Conservation (phyloP, 306 rosid genomes). For the Vigna radiata region DNA sequence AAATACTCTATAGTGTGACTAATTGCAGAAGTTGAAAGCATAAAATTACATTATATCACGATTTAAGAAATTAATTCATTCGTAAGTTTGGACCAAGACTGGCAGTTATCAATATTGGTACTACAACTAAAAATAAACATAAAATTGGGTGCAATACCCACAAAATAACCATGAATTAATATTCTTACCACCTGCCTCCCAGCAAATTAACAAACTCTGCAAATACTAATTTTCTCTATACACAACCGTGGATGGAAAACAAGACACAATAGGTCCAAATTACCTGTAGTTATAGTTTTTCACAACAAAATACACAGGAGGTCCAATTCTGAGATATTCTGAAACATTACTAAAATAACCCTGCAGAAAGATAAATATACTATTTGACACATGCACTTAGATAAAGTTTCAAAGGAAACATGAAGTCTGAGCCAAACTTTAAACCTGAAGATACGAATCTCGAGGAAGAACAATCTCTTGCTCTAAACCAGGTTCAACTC, state of each 20-base stretch:
- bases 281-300: constrained; percentile 97
- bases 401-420: constrained; percentile 30
- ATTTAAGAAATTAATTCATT: constrained; percentile 28
- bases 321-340: constrained; percentile 93
- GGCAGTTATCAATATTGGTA: constrained; percentile 6
- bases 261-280: constrained; percentile 26
- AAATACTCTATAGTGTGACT: constrained; percentile 4
- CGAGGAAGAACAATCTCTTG: constrained; percentile 95
- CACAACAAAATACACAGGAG: constrained; percentile 92
- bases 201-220: too few relatives aligned
- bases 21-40: background rate
- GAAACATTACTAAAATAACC: constrained; percentile 93
- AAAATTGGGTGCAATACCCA: background rate
- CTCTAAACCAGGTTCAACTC: constrained; percentile 97
- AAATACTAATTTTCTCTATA: constrained; percentile 22
- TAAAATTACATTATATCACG: background rate
- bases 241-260: constrained; percentile 25
- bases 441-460: constrained; percentile 97
- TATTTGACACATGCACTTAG: constrained; percentile 30
- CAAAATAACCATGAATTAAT: constrained; percentile 16
- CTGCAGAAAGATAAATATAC: constrained; percentile 58
- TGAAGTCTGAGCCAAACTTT: constrained; percentile 36
- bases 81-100: background rate
- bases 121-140: constrained; percentile 11
- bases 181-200: constrained; percentile 37